phyloP scores from a whole-genome alignment of 2,329 filamentous ascomycete species.

The Paraphoma sp. region DNA sequence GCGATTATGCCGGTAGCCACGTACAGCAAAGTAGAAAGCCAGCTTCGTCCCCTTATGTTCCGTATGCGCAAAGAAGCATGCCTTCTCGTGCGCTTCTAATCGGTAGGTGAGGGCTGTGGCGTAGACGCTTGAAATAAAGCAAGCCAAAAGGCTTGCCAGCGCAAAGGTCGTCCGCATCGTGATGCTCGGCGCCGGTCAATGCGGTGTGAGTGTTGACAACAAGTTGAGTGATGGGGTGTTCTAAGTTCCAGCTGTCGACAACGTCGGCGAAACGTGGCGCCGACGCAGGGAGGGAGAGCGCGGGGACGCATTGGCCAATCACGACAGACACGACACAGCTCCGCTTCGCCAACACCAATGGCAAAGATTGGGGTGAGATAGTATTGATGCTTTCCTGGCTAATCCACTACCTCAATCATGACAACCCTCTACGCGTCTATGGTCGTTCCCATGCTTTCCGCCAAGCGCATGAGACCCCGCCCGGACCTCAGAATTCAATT shows the following conservation, averaged over 20 bases:
- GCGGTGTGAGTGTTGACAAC: constrained; percentile 14
- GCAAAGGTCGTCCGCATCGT: constrained; percentile 46
- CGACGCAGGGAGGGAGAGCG: constrained; percentile 25
- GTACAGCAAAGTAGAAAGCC: constrained; percentile 97
- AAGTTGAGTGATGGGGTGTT: neutral
- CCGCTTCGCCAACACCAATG: no score
- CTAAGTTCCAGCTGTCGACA: constrained; percentile 41
- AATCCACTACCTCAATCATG: no score
- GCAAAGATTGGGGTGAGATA: no score
- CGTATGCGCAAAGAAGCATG: constrained; percentile 89
- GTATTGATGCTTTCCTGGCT: no score
- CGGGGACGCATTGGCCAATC: constrained; percentile 27
- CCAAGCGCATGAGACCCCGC: neutral
- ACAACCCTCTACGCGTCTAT: neutral
- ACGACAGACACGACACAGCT: neutral
- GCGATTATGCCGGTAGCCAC: constrained; percentile 33
- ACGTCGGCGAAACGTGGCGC: constrained; percentile 32
- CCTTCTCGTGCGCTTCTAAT: constrained; percentile 86
- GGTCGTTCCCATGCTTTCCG: neutral
- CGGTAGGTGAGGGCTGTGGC: constrained; percentile 96
- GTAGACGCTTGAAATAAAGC: constrained; percentile 70
- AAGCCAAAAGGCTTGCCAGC: constrained; percentile 64
- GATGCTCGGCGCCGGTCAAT: constrained; percentile 13
- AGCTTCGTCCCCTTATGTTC: constrained; percentile 84
- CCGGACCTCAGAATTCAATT: neutral